A percentile compares a stretch with the other conserved stretches of the same genome.
Conservation (phyloP, 306 rosid species). For the Bauhinia variegata region DNA sequence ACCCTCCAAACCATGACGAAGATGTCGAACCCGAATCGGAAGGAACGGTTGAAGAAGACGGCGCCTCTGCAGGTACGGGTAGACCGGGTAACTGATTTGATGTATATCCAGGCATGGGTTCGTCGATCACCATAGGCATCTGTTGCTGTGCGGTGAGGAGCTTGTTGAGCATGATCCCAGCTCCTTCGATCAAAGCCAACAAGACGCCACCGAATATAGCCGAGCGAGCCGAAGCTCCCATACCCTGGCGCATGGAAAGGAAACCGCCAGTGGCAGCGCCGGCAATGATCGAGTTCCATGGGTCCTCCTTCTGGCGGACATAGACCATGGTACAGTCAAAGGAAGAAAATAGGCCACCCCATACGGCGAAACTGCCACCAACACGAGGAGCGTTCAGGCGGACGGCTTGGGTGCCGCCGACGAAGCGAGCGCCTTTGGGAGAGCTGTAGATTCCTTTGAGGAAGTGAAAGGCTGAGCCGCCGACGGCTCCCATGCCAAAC, state of each 20-base stretch:
- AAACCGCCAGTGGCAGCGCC: constrained; percentile 88
- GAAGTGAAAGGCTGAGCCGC: constrained; percentile 76
- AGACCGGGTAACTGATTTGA: constrained; percentile 31
- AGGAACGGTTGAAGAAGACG: constrained; percentile 11
- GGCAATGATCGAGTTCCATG: constrained; percentile 79
- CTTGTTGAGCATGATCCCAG: constrained; percentile 71
- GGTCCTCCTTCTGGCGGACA: constrained; percentile 77
- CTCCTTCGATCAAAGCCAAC: constrained; percentile 73
- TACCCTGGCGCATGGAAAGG: constrained; percentile 78
- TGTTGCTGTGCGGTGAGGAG: constrained; percentile 57
- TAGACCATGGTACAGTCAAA: constrained; percentile 78
- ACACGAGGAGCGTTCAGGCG: constrained; percentile 75
- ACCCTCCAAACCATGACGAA: constrained; percentile 49
- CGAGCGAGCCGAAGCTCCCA: constrained; percentile 55
- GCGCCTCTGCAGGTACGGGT: constrained; percentile 30
- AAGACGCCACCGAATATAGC: constrained; percentile 67
- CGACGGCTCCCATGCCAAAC: constrained; percentile 82
- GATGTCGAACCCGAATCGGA: constrained; percentile 20
- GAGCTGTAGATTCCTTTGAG: constrained; percentile 70
- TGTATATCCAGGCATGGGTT: constrained; percentile 39
- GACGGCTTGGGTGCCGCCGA: constrained; percentile 71
- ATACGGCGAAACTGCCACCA: constrained; percentile 78
- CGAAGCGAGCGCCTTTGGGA: constrained; percentile 60
- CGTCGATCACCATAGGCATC: constrained; percentile 57
- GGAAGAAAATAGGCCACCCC: constrained; percentile 79